Percentiles rank a stretch among this genome's conserved stretches.
These are phyloP conservation scores for Gelatoporia subvermispora DNA, from an alignment of 768 basidiomycete genomes.

Conservation along the genomic window DNA sequence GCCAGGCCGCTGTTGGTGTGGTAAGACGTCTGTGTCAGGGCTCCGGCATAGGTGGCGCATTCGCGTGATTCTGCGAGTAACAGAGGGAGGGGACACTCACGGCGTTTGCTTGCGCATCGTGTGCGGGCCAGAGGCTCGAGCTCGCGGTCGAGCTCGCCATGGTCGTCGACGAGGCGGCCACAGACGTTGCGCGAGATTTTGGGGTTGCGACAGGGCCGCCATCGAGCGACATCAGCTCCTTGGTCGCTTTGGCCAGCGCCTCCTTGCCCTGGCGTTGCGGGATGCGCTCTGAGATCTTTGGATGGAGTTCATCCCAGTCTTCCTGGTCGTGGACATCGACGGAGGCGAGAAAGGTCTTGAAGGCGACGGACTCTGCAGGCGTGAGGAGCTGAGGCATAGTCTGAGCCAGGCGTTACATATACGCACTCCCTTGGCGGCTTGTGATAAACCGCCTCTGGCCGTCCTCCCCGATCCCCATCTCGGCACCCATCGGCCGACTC, in stretches of 20 bases:
- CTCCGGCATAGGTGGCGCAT: conserved; percentile 4
- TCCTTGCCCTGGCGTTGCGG: conserved; percentile 52
- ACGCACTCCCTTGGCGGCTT: conserved; percentile 7
- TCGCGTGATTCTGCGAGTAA: neutral
- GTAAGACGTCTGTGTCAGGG: neutral
- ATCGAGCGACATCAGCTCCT: conserved; percentile 70
- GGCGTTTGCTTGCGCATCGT: neutral
- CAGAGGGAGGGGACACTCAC: conserved; percentile 1
- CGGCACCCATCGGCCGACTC: neutral
- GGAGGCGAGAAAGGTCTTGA: conserved; percentile 63
- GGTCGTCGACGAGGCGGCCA: neutral
- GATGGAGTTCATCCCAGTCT: conserved; percentile 49
- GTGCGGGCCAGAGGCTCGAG: conserved; percentile 15
- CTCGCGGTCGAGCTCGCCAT: neutral
- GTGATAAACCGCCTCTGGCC: conserved; percentile 9
- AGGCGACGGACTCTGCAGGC: conserved; percentile 59
- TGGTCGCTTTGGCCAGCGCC: conserved; percentile 72
- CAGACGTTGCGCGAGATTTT: neutral
- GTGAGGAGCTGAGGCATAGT: conserved; percentile 49
- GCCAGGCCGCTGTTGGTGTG: neutral
- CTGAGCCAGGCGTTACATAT: conserved; percentile 5
- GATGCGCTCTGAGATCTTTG: conserved; percentile 36
- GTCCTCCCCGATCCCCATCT: neutral
- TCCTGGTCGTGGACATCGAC: conserved; percentile 40
- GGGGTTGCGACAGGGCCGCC: conserved; percentile 25